phyloP scores from a whole-genome alignment of 2,329 filamentous ascomycete species.

The Penicillium decumbens region DNA sequence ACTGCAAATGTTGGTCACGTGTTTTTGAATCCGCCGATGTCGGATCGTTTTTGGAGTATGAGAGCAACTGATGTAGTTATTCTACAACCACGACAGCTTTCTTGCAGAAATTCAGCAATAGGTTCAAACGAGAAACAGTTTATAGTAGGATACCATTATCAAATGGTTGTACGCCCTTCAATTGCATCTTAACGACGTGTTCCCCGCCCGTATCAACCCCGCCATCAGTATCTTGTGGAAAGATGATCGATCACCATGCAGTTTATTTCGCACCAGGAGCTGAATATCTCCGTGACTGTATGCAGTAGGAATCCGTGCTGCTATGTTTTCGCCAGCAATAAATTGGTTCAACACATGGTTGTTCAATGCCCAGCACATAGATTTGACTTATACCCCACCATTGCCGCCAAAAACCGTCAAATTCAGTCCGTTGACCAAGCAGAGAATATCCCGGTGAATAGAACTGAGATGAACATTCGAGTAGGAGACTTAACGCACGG shows the following conservation, averaged over 20 bases:
- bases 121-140: no score
- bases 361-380: neutral
- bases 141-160: neutral
- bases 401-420: conserved; percentile 6
- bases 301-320: neutral
- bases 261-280: neutral
- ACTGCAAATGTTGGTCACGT: conserved; percentile 6
- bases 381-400: conserved; percentile 19
- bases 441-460: conserved; percentile 7
- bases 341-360: neutral
- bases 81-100: no score
- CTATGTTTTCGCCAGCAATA: neutral
- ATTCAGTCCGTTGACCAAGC: neutral
- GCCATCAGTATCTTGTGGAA: neutral
- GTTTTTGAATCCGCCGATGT: conserved; percentile 6
- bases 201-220: conserved; percentile 3
- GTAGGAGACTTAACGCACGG: neutral
- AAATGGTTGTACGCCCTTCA: neutral
- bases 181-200: neutral
- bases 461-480: neutral
- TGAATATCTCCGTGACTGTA: neutral
- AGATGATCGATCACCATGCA: neutral
- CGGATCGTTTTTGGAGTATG: conserved; percentile 1
- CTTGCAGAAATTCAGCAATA: neutral
- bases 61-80: neutral